These are phyloP conservation scores for Coniochaeta prunicola DNA, from an alignment of 2,329 filamentous ascomycete genomes.

Conservation along the genomic window DNA sequence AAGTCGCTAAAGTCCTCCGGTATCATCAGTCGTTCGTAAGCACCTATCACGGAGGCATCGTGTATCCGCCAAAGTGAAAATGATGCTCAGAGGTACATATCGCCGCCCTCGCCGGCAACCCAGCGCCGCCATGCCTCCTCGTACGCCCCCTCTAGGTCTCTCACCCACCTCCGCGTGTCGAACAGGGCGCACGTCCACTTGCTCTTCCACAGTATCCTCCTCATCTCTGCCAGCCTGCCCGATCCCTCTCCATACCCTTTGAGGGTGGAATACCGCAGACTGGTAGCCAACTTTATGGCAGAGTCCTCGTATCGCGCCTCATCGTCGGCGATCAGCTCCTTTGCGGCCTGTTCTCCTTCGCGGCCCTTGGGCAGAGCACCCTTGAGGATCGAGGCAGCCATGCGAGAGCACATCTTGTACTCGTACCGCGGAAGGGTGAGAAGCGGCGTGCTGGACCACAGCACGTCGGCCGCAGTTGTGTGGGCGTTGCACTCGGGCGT, in stretches of 20 bases:
- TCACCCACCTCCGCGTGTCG: conserved; percentile 85
- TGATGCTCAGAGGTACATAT: conserved; percentile 65
- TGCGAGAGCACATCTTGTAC: conserved; percentile 98
- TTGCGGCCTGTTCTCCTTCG: conserved; percentile 59
- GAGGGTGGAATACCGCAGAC: conserved; percentile 49
- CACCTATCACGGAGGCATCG: background rate
- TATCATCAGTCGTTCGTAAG: background rate
- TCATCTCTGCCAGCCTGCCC: conserved; percentile 71
- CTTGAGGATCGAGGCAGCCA: conserved; percentile 90
- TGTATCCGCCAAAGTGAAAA: background rate
- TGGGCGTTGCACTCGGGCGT: conserved; percentile 98
- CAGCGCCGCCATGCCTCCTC: conserved; percentile 82
- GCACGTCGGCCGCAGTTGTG: conserved; percentile 90
- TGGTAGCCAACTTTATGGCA: conserved; percentile 60
- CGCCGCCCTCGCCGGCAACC: conserved; percentile 80
- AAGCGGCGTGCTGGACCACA: conserved; percentile 93
- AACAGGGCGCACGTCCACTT: conserved; percentile 86
- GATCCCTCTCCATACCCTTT: conserved; percentile 41
- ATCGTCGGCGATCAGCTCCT: conserved; percentile 67
- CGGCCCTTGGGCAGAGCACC: conserved; percentile 72
- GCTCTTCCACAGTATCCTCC: conserved; percentile 73
- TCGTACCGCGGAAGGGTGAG: conserved; percentile 85
- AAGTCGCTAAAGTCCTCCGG: background rate
- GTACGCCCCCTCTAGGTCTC: conserved; percentile 82
- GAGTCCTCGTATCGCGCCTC: conserved; percentile 81